Conservation (phyloP, 352 stramenopile genomes). For the Globisporangium parvum region DNA sequence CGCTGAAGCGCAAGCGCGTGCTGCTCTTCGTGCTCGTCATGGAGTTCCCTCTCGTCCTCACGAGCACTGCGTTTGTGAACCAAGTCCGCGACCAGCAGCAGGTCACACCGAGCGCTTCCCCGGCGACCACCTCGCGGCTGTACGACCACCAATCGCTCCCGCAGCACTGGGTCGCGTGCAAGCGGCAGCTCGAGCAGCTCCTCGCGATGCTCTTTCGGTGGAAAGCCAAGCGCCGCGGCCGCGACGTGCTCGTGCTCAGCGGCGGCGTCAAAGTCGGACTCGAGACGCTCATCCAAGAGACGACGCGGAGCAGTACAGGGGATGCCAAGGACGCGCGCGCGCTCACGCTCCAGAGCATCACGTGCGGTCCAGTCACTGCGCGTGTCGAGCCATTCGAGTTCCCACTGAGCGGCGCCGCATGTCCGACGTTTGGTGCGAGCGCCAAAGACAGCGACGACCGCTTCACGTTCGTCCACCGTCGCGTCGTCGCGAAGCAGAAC, state of each 20-base stretch:
- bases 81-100: constrained; percentile 29
- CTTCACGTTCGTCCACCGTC: constrained; percentile 47
- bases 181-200: constrained; percentile 61
- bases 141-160: constrained; percentile 49
- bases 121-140: constrained; percentile 13
- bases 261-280: constrained; percentile 55
- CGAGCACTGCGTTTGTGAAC: constrained; percentile 36
- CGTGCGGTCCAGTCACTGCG: constrained; percentile 54
- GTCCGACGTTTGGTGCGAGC: constrained; percentile 32
- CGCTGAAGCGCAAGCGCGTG: constrained; percentile 60
- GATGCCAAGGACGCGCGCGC: constrained; percentile 15
- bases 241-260: constrained; percentile 66
- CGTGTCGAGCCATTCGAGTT: constrained; percentile 46
- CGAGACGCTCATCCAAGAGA: constrained; percentile 56
- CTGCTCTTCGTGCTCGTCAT: constrained; percentile 56
- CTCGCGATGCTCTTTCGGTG: constrained; percentile 65
- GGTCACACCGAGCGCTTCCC: not conserved
- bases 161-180: constrained; percentile 70
- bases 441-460: constrained; percentile 29
- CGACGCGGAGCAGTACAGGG: not conserved
- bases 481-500: constrained; percentile 46
- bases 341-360: constrained; percentile 49
- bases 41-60: constrained; percentile 63
- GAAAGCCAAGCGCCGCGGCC: constrained; percentile 63
- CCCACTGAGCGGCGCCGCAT: constrained; percentile 39